Conservation (phyloP, 305 asterid genomes). For the Solanum aculeatissimum region DNA sequence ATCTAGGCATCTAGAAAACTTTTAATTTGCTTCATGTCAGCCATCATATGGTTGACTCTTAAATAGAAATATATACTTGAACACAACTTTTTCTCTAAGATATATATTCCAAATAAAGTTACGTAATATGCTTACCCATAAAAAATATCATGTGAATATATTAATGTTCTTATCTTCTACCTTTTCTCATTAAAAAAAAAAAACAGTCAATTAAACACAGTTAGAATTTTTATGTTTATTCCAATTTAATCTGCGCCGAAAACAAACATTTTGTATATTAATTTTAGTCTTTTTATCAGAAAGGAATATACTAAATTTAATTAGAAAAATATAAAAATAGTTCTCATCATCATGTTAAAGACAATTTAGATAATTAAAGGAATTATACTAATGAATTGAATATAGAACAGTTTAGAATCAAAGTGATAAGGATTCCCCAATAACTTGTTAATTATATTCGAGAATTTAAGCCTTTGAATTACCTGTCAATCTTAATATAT, state of each 20-base stretch:
- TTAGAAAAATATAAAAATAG: neutral
- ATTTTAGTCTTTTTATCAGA: neutral
- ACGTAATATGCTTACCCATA: neutral
- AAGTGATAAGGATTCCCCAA: constrained; percentile 3
- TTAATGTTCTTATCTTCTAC: neutral
- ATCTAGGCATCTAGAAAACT: neutral
- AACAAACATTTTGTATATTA: neutral
- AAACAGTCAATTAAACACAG: neutral
- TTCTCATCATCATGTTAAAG: neutral
- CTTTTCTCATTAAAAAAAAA: neutral
- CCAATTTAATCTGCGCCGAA: neutral
- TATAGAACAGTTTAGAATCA: neutral
- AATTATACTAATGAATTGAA: neutral
- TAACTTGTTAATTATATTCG: neutral
- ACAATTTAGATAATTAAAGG: neutral
- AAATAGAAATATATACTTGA: neutral
- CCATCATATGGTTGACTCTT: neutral
- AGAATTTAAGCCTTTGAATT: neutral
- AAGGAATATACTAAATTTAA: neutral
- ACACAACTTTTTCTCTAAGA: neutral
- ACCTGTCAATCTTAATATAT: neutral
- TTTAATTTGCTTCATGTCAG: neutral
- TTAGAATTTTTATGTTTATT: neutral
- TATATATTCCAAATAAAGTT: neutral
- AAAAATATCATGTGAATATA: neutral